Conservation (phyloP, 148 eudicot genomes). For the Euryodendron excelsum region DNA sequence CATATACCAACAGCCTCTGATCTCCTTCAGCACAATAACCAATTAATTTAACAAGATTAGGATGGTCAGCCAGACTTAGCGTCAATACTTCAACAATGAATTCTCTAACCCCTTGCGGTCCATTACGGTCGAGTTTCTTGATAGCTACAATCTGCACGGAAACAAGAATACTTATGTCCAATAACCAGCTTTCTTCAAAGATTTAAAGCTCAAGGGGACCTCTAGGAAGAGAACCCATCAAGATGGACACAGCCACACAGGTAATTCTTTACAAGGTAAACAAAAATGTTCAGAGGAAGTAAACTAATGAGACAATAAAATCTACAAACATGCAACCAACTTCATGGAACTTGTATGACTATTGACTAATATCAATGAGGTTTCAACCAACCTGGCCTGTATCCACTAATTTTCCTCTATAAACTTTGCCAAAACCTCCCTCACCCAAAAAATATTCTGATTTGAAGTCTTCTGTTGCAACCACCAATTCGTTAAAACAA, state of each 20-base stretch:
- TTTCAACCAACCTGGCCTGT: constrained; percentile 45
- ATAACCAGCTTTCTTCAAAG: background rate
- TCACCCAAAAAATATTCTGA: constrained; percentile 47
- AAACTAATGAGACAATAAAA: background rate
- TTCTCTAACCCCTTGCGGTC: constrained; percentile 70
- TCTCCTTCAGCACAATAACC: constrained; percentile 90
- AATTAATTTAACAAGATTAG: constrained; percentile 77
- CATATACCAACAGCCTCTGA: constrained; percentile 82
- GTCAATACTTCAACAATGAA: constrained; percentile 83
- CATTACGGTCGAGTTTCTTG: constrained; percentile 74
- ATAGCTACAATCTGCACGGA: constrained; percentile 56
- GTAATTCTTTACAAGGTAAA: background rate
- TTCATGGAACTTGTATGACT: background rate
- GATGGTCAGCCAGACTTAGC: constrained; percentile 63
- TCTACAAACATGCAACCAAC: background rate
- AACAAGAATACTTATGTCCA: background rate
- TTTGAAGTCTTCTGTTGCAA: constrained; percentile 54
- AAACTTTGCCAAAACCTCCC: constrained; percentile 70
- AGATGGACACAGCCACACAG: background rate
- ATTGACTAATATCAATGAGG: background rate
- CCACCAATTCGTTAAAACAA: constrained; percentile 36
- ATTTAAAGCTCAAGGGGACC: background rate
- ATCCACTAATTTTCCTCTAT: constrained; percentile 46
- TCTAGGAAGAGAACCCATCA: constrained; percentile 1
- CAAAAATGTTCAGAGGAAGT: background rate